A percentile compares a stretch with the other conserved stretches of the same genome.
Evolutionary conservation across 1,139 yeast genomes (phyloP).

Genomic region (Candida labiduridarum): DNA sequence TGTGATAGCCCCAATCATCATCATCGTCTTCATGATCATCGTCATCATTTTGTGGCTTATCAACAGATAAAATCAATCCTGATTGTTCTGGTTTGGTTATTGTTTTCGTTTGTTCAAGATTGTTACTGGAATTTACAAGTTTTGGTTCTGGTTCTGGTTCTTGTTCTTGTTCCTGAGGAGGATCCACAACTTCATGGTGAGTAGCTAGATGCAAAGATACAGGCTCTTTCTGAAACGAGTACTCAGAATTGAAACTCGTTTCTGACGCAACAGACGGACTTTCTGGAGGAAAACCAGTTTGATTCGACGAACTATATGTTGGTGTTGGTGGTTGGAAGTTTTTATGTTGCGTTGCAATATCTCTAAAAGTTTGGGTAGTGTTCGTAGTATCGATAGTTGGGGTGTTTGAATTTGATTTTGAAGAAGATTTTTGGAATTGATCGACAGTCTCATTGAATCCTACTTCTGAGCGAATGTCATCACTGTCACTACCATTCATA

Average conservation of each 20-base stretch:
- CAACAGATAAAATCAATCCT: slow-evolving; percentile 15
- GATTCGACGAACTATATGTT: slow-evolving; percentile 12
- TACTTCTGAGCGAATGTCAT: slow-evolving; percentile 1
- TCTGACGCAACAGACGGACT: slow-evolving; percentile 32
- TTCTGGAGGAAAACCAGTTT: slow-evolving; percentile 16
- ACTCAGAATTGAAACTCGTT: slow-evolving; percentile 37
- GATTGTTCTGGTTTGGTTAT: slow-evolving; percentile 2
- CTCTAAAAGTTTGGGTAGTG: background rate
- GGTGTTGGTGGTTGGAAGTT: slow-evolving; percentile 31
- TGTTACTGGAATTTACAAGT: background rate
- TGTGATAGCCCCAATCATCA: slow-evolving; percentile 33
- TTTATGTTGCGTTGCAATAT: background rate
- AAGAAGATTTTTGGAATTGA: background rate
- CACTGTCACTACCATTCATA: slow-evolving; percentile 15
- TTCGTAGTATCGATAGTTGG: slow-evolving; percentile 1
- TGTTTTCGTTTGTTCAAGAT: background rate
- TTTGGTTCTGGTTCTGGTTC: slow-evolving; percentile 5
- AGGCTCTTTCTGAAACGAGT: slow-evolving; percentile 40
- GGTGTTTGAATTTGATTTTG: background rate
- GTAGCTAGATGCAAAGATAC: slow-evolving; percentile 23
- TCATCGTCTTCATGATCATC: slow-evolving; percentile 13
- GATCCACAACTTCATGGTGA: background rate
- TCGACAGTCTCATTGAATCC: slow-evolving; percentile 3
- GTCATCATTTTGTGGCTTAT: slow-evolving; percentile 7
- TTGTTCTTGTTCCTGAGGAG: background rate